Evolutionary conservation across 208 protist genomes (phyloP), one percentile per base, ranked within the genome.

Genomic region (Acanthamoeba lenticulata): DNA sequence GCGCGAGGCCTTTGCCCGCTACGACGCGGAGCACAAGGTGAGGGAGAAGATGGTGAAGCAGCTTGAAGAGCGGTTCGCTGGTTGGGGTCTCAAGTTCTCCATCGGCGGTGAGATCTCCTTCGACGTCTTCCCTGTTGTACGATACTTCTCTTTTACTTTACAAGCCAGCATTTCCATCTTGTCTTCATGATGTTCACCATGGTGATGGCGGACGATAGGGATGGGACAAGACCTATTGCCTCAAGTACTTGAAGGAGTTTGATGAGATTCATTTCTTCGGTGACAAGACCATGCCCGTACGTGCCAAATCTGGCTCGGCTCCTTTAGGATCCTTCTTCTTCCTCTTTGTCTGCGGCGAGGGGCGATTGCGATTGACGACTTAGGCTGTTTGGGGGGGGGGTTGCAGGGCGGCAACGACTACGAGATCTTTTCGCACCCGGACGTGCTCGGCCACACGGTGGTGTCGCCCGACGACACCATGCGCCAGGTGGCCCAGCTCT

Each of bases 171-270:
- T 24, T n/a, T 45, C 27, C 38, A 45, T 36, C 38, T 1, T 24
- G 24, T 79, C 27, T 24, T 7, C 21, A 13, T 2, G 1, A 13
- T 45, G 36, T 24, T 7, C 19, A 11, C 67, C 1, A 11, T 7
- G 34, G 17, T 45, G 17, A 32, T 11, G 11, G 21, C 52, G 52
- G 52, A 60, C 52, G 29, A 62, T 7, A 93, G 36, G 99, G 99
- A 24, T 99, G 99, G 99, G 99, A 99, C 95, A 99, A 99, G 97
- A 99, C 99, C 3, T 99, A 99, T 96, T 99, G 99, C 97, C 96
- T 99, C 11, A 96, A 97, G 90, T 99, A 99, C 96, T 93, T 99
- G 40, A 96, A 98, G 90, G 97, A 99, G 52, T 99, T 98, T 95
- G 95, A 98, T n/a, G 96, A 97, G 34, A 99, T 99, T 95, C 98